phyloP scores from a whole-genome alignment of 495 filamentous ascomycete species.

The Letharia lupina region DNA sequence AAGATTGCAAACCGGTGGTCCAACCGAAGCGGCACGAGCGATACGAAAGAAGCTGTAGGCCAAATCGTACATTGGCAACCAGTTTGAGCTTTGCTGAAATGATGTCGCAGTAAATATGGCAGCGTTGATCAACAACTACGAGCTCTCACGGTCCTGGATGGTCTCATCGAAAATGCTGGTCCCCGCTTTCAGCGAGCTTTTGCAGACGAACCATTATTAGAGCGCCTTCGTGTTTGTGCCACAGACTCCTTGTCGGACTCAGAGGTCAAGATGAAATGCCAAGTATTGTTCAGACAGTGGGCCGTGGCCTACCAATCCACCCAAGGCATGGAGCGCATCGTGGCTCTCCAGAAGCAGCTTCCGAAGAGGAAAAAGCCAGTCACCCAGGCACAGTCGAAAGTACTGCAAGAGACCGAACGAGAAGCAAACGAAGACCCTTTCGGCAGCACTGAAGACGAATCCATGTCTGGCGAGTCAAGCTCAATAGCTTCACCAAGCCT shows the following conservation, averaged over 20 bases:
- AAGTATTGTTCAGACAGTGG: conserved; percentile 82
- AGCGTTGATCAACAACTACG: conserved; percentile 85
- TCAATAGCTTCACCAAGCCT: conserved; percentile 1
- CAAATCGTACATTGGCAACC: neutral
- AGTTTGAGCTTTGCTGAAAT: neutral
- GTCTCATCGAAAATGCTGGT: conserved; percentile 89
- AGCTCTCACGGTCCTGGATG: conserved; percentile 84
- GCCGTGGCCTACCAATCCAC: conserved; percentile 72
- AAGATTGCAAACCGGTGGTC: conserved; percentile 78
- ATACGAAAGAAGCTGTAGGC: conserved; percentile 89
- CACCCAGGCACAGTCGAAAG: conserved; percentile 67
- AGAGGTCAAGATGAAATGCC: conserved; percentile 77
- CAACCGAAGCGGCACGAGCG: conserved; percentile 82
- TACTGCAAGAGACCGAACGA: conserved; percentile 63
- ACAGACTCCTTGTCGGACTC: conserved; percentile 79
- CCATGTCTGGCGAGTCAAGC: conserved; percentile 2
- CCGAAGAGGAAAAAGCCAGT: conserved; percentile 57
- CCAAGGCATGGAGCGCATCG: conserved; percentile 70
- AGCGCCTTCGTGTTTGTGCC: conserved; percentile 80
- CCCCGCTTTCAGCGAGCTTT: conserved; percentile 80
- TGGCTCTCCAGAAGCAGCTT: conserved; percentile 70
- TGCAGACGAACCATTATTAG: conserved; percentile 85
- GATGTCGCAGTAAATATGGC: conserved; percentile 69
- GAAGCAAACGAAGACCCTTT: conserved; percentile 53
- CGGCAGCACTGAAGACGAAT: conserved; percentile 30